A percentile compares a stretch with the other conserved stretches of the same genome.
Evolutionary conservation across 495 filamentous ascomycete genomes (phyloP).

Genomic region (Neurospora africana): DNA sequence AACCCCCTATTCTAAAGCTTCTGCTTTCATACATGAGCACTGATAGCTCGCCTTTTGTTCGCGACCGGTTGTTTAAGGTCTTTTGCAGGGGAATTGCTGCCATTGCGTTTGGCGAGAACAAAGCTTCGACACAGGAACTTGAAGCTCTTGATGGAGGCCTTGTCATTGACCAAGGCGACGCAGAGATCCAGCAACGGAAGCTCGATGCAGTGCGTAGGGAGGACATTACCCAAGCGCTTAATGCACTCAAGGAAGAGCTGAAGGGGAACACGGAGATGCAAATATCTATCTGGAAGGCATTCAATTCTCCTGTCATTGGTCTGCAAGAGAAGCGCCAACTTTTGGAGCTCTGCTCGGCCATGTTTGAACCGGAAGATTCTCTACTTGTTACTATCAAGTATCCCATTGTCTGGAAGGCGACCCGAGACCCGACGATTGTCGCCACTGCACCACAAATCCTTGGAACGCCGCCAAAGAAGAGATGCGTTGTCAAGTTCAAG

Average conservation of each 20-base stretch:
- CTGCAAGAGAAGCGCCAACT: slow-evolving; percentile 66
- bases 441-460: background rate
- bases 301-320: slow-evolving; percentile 55
- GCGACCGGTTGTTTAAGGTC: slow-evolving; percentile 53
- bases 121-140: slow-evolving; percentile 18
- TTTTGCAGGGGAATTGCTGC: slow-evolving; percentile 66
- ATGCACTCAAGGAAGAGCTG: slow-evolving; percentile 63
- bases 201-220: slow-evolving; percentile 60
- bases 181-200: slow-evolving; percentile 53
- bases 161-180: slow-evolving; percentile 62
- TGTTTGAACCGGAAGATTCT: slow-evolving; percentile 58
- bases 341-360: slow-evolving; percentile 60
- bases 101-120: slow-evolving; percentile 63
- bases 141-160: slow-evolving; percentile 42
- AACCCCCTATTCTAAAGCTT: slow-evolving; percentile 51
- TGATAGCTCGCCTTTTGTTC: slow-evolving; percentile 73
- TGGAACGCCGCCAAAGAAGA: slow-evolving; percentile 10
- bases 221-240: slow-evolving; percentile 65
- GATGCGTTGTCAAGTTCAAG: slow-evolving; percentile 23
- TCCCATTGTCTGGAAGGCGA: slow-evolving; percentile 60
- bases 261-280: slow-evolving; percentile 50
- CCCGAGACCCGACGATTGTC: slow-evolving; percentile 27
- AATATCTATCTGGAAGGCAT: slow-evolving; percentile 65
- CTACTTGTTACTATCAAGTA: slow-evolving; percentile 53
- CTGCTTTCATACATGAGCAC: slow-evolving; percentile 61